These are phyloP conservation scores for Blastomyces percursus DNA, from an alignment of 2,329 filamentous ascomycete species.

Conservation along the genomic window DNA sequence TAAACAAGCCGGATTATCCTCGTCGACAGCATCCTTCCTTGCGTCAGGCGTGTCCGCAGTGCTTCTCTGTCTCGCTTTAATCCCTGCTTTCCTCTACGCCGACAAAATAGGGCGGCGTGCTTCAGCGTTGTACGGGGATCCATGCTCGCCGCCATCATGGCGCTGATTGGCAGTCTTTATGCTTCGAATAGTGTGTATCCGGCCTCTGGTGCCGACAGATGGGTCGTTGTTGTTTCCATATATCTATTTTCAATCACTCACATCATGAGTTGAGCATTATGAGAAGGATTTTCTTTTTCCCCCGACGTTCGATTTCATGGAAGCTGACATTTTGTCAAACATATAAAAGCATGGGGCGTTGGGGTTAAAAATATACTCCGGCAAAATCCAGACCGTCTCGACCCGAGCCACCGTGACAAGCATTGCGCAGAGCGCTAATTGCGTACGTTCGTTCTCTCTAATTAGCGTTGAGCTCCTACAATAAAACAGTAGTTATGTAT, in stretches of 20 bases:
- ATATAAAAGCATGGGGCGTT: constrained; percentile 41
- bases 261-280: constrained; percentile 20
- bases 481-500: not conserved
- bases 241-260: constrained; percentile 21
- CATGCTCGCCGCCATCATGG: constrained; percentile 34
- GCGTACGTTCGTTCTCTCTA: constrained; percentile 14
- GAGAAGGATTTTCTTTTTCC: not conserved
- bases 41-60: constrained; percentile 52
- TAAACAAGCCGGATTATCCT: constrained; percentile 47
- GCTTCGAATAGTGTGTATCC: constrained; percentile 23
- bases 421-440: constrained; percentile 44
- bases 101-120: constrained; percentile 49
- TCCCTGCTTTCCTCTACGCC: constrained; percentile 46
- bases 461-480: not conserved
- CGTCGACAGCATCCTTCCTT: constrained; percentile 45
- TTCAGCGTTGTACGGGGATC: constrained; percentile 46
- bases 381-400: constrained; percentile 47
- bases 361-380: constrained; percentile 45
- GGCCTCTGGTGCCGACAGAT: constrained; percentile 21
- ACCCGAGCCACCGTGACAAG: constrained; percentile 46
- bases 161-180: constrained; percentile 26
- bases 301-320: not conserved
- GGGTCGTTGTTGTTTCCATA: constrained; percentile 23
- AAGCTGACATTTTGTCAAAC: not conserved
- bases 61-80: constrained; percentile 46